Evolutionary conservation across 2,329 filamentous ascomycete species (phyloP), one percentile per base, ranked within the genome.

Genomic region (Dendryphion nanum): DNA sequence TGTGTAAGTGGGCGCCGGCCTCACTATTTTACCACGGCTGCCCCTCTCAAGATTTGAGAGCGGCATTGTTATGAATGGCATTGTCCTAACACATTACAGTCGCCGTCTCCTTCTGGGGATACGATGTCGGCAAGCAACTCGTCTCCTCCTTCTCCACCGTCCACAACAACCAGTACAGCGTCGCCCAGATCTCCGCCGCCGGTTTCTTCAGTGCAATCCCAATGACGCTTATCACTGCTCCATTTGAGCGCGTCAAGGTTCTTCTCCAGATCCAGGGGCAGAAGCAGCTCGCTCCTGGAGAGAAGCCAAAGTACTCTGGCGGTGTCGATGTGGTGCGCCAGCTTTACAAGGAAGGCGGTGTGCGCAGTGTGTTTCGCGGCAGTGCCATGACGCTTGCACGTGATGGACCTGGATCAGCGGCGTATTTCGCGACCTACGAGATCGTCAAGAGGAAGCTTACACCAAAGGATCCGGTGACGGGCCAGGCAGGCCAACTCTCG

Each of bases 191-290:
- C 69, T 93, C 88, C 21, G 80, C 88, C 23, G 93, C 93, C 12
- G 93, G 93, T 48, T 96, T 96, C 57, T 69, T 98, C 79, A 95
- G 88, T 61, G 93, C 93, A 44, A 86, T 98, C 43, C 93, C 93
- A 59, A 95, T 95, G 89, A 98, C 93, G 4, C 71, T 88, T 68
- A 96, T 98, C 73, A 97, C 93, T n/a, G 93, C 93, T 4, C 93
- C 93, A 44, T 97, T 98, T 66, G 93, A 98, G 77, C 91, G 93
- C 60, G 89, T 98, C 55, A 98, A 98, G 72, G 91, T 98, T 39
- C 89, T 98, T 48, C 83, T 98, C 1, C 93, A 98, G 69, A 94
- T 97, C 52, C 93, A 97, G 71, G 90, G 89, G 59, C 89, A 96
- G 69, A 89, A 90, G 70, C 72, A 77, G 37, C 83, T 93, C 28